phyloP scores from a whole-genome alignment of 2,329 filamentous ascomycete genomes.

The Fusarium dlaminii region DNA sequence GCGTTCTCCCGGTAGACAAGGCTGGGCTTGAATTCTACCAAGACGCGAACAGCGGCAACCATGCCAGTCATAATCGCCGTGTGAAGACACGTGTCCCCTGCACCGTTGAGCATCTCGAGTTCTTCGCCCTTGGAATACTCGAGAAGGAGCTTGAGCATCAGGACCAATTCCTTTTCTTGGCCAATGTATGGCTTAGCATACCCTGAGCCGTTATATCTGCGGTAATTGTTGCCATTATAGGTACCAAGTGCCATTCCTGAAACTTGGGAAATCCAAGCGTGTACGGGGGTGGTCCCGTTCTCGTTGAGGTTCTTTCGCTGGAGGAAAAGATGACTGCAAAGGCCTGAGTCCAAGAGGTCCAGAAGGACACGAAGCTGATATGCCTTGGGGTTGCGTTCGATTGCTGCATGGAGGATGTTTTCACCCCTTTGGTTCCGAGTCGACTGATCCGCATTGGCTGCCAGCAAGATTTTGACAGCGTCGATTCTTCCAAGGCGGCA shows the following conservation, averaged over 20 bases:
- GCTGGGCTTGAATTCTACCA: slow-evolving; percentile 66
- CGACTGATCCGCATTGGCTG: slow-evolving; percentile 75
- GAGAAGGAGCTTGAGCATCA: slow-evolving; percentile 61
- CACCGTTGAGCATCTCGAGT: slow-evolving; percentile 67
- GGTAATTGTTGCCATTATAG: slow-evolving; percentile 8
- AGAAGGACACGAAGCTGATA: slow-evolving; percentile 59
- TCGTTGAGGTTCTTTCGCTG: slow-evolving; percentile 64
- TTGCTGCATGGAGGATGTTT: slow-evolving; percentile 75
- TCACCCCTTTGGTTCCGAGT: slow-evolving; percentile 66
- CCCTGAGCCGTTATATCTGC: slow-evolving; percentile 12
- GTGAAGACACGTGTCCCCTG: slow-evolving; percentile 74
- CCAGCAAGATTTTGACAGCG: slow-evolving; percentile 69
- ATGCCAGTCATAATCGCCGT: slow-evolving; percentile 56
- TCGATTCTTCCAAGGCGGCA: slow-evolving; percentile 64
- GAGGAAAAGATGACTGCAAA: slow-evolving; percentile 66
- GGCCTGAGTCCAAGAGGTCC: slow-evolving; percentile 64
- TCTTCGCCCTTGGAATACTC: slow-evolving; percentile 65
- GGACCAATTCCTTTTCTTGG: slow-evolving; percentile 45
- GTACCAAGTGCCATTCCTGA: slow-evolving; percentile 28
- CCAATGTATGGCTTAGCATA: slow-evolving; percentile 36
- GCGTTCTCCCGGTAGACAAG: slow-evolving; percentile 78
- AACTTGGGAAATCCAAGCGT: slow-evolving; percentile 60
- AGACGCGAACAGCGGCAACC: slow-evolving; percentile 49
- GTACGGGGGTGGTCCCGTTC: slow-evolving; percentile 70
- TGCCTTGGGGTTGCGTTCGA: slow-evolving; percentile 46